These are phyloP conservation scores for Carallia brachiata DNA, from an alignment of 345 rosid genomes.

Conservation along the genomic window DNA sequence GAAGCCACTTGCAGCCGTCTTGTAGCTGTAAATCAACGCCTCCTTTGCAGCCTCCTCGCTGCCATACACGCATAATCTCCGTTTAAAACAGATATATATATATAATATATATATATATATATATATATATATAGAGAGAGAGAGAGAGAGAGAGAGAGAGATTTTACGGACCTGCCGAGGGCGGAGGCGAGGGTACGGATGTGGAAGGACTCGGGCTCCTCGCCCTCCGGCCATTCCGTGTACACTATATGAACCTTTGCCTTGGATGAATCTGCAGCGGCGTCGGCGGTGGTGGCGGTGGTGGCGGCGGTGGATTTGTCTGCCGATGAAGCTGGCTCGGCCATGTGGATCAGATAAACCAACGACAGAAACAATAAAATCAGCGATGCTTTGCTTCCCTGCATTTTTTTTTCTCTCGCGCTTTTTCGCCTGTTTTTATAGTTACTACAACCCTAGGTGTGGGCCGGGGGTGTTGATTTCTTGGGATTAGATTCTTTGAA, in stretches of 20 bases:
- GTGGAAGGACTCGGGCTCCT: constrained; percentile 61
- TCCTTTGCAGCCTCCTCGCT: constrained; percentile 84
- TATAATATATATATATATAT: too few relatives aligned
- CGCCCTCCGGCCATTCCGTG: constrained; percentile 61
- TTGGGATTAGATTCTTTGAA: too few relatives aligned
- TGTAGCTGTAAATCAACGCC: constrained; percentile 72
- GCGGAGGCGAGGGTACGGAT: constrained; percentile 70
- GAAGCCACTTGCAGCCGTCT: constrained; percentile 81
- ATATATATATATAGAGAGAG: too few relatives aligned
- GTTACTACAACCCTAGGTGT: too few relatives aligned
- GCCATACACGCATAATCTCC: neutral
- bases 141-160: neutral
- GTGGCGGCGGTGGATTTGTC: constrained; percentile 17
- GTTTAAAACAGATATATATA: too few relatives aligned
- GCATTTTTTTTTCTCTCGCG: neutral
- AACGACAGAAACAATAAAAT: neutral
- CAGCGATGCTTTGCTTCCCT: neutral
- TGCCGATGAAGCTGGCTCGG: constrained; percentile 15
- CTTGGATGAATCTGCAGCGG: constrained; percentile 21
- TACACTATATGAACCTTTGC: constrained; percentile 74
- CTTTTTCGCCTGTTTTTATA: too few relatives aligned
- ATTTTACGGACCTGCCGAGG: constrained; percentile 57
- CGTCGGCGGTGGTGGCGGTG: neutral
- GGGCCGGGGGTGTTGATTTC: too few relatives aligned
- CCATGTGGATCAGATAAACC: constrained; percentile 33